Base-by-base conservation (phyloP, 805 yeast genomes). In the Candida nonsorbophila region DNA sequence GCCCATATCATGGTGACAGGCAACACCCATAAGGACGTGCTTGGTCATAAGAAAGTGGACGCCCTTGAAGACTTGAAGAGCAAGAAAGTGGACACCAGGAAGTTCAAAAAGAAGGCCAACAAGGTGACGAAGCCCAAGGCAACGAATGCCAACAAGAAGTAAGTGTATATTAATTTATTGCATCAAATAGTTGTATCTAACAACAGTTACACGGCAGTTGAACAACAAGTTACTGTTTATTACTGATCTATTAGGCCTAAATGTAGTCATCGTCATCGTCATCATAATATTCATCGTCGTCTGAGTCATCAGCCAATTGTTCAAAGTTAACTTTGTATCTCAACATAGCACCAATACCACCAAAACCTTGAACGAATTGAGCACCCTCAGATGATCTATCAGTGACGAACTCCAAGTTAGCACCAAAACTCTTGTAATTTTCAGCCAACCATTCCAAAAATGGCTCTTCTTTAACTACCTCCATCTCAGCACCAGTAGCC, bases 341-440 rank as follows among this genome's bases (percentile, higher is more conserved):
- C 58, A 92, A 69, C 47, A 92, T 58, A 34, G 96, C 97, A 59
- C 99, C 99, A 44, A 92, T 76, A 67, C 98, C 99, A 82, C 99
- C 99, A 54, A 92, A 92, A 36, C 99, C 99, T 48, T 79, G 81
- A 36, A 83, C 94, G 62, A 92, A 92, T 69, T 92, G 99, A 25
- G 98, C 94, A 71, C 99, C 99, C 65, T 92, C 99, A 24, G 94
- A 81, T 14, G 95, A 84, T 65, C 86, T 79, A 67, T 92, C 97
- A 28, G 97, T 84, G 45, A 92, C 95, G 48, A 92, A 92, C 68
- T 92, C 99, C 49, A 92, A 73, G 37, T 82, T 77, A 30, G 98
- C 95, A 74, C 99, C 99, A 50, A 75, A 92, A 50, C 74, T 83
- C 56, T 79, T 83, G 67, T 92, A 92, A 64, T 87, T 85, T 67